Evolutionary conservation across 2,329 filamentous ascomycete genomes (phyloP), one percentile per base, ranked within the genome.

Genomic region (Nemania sp.): DNA sequence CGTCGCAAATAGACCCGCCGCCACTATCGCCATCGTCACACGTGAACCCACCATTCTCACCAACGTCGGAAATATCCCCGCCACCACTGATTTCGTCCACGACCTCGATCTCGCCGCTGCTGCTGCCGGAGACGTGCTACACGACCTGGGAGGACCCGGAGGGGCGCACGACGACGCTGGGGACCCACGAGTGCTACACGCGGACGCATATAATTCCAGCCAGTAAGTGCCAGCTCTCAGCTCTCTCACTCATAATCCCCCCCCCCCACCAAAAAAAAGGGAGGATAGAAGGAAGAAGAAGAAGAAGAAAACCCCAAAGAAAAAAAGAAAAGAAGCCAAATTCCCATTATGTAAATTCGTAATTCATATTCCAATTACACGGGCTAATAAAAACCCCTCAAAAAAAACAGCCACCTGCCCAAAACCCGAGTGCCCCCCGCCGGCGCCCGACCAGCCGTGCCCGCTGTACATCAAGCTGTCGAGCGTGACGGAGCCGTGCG

Each of bases 401-500:
- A 50, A 7, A 29, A 29, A 29, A 29, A 29, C 25, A 73, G 70
- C 59, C 7, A 49, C 65, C 20, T 73, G 71, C 58, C 68, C 71
- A 6, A 66, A 66, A 2, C 58, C 65, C 25, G 62, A 66, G 7
- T 70, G 70, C 54, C n/a, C 65, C 2, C 37, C 65, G 9, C 49
- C 20, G 7, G 52, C 66, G 2, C 68, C 68, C 0, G 65, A 68
- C 35, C 56, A 59, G 18, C 46, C 69, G 18, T 77, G 75, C 64
- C 73, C 74, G 13, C 15, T 63, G 48, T 67, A 68, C 60, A 70
- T 76, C 64, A 67, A 61, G 62, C 63, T 74, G 15, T 72, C 70
- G n/a, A 75, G 71, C 46, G 62, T 70, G 3, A 65, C 68, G 20
- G 71, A 78, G 3, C 78, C 77, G 15, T 76, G 76, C 63, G 60